phyloP scores from a whole-genome alignment of 2,329 filamentous ascomycete genomes.

The Xylaria sp. region DNA sequence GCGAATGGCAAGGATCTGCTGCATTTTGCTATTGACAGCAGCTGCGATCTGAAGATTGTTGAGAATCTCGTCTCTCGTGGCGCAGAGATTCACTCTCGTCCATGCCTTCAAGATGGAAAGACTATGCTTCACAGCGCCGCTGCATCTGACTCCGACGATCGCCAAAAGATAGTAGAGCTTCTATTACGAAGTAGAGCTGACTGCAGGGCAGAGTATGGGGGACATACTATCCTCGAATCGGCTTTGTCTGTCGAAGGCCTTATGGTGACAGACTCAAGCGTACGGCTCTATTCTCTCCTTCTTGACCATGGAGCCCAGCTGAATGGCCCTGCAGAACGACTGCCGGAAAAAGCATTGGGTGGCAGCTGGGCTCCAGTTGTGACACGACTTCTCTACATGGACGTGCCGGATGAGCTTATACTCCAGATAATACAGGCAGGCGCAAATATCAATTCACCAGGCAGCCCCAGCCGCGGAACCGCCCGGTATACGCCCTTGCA shows the following conservation, averaged over 20 bases:
- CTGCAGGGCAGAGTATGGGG: neutral
- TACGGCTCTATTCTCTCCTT: neutral
- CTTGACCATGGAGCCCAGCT: neutral
- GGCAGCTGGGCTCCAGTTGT: neutral
- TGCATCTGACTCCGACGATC: neutral
- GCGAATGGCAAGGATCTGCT: neutral
- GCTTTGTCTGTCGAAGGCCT: neutral
- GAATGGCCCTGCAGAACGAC: neutral
- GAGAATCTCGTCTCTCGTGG: neutral
- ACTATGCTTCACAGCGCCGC: neutral
- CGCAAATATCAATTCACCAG: neutral
- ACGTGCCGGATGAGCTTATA: neutral
- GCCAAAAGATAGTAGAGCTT: neutral
- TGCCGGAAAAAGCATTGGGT: neutral
- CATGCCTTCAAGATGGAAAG: neutral
- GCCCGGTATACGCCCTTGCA: neutral
- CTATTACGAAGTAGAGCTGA: neutral
- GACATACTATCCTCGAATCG: neutral
- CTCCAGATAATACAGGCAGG: neutral
- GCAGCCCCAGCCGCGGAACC: neutral
- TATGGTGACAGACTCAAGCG: neutral
- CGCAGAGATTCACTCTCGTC: neutral
- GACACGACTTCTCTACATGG: neutral
- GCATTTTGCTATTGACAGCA: neutral
- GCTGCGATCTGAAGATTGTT: neutral